phyloP scores from a whole-genome alignment of 805 yeast species.

The Candida tammaniensis region DNA sequence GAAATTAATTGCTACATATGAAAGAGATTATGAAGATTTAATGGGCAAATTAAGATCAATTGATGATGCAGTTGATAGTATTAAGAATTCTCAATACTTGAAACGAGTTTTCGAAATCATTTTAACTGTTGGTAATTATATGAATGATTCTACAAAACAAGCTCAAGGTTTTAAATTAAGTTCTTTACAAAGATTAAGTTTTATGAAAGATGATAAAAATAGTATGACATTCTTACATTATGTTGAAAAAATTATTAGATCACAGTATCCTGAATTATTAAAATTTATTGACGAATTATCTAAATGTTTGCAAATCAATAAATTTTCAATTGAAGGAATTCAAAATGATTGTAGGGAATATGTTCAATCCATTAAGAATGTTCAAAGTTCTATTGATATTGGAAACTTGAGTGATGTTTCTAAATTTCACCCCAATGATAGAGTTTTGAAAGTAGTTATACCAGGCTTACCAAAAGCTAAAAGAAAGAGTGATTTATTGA shows the following conservation, averaged over 20 bases:
- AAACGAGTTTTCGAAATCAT: slow-evolving; percentile 61
- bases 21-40: slow-evolving; percentile 64
- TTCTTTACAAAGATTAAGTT: slow-evolving; percentile 65
- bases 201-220: slow-evolving; percentile 69
- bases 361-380: slow-evolving; percentile 47
- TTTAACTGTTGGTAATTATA: slow-evolving; percentile 71
- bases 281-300: slow-evolving; percentile 59
- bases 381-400: slow-evolving; percentile 50
- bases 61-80: slow-evolving; percentile 56
- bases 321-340: slow-evolving; percentile 61
- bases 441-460: slow-evolving; percentile 50
- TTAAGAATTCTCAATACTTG: slow-evolving; percentile 52
- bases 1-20: slow-evolving; percentile 51
- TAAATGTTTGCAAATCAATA: slow-evolving; percentile 52
- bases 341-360: slow-evolving; percentile 59
- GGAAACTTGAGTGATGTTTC: slow-evolving; percentile 66
- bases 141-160: slow-evolving; percentile 68
- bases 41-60: slow-evolving; percentile 51
- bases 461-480: slow-evolving; percentile 56
- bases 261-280: slow-evolving; percentile 62
- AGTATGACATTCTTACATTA: slow-evolving; percentile 72
- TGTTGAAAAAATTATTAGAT: slow-evolving; percentile 65
- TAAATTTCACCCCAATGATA: slow-evolving; percentile 65
- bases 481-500: slow-evolving; percentile 47
- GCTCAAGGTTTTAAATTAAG: slow-evolving; percentile 71